A percentile compares a stretch with the other conserved stretches of the same genome.
Evolutionary conservation across 2,329 filamentous ascomycete species (phyloP).

Genomic region (Sclerotinia nivalis): DNA sequence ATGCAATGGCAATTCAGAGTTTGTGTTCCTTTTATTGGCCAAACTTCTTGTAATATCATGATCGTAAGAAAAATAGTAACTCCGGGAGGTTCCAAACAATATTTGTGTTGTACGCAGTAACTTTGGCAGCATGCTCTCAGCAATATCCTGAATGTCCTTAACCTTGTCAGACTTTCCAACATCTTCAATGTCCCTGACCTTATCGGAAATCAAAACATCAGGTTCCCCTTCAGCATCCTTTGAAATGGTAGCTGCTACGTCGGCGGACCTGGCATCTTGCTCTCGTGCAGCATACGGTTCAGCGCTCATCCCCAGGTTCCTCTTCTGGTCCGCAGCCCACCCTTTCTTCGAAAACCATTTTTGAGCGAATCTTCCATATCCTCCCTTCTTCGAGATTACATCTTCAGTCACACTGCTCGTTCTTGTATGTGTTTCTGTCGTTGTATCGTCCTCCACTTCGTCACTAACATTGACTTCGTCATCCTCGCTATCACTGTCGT

Average conservation of each 20-base stretch:
- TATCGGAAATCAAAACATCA: not conserved
- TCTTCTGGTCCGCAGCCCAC: conserved; percentile 71
- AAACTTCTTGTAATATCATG: conserved; percentile 79
- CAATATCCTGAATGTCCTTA: conserved; percentile 30
- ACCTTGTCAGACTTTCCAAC: conserved; percentile 7
- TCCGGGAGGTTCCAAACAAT: conserved; percentile 76
- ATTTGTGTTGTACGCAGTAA: conserved; percentile 80
- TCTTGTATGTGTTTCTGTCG: conserved; percentile 30
- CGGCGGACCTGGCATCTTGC: not conserved
- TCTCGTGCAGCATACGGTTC: conserved; percentile 21
- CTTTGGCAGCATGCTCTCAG: conserved; percentile 67
- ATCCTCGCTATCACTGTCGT: conserved; percentile 47
- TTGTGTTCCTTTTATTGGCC: conserved; percentile 45
- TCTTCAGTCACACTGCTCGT: conserved; percentile 76
- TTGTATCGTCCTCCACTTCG: conserved; percentile 47
- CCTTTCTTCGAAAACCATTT: conserved; percentile 88
- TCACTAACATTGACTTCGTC: conserved; percentile 46
- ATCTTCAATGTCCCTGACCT: not conserved
- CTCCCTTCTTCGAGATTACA: conserved; percentile 79
- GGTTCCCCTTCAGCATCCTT: not conserved
- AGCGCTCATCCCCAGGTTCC: conserved; percentile 68
- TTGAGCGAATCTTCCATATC: conserved; percentile 85
- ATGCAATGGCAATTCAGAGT: conserved; percentile 62
- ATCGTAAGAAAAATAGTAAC: conserved; percentile 96
- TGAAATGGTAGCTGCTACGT: not conserved